These are phyloP conservation scores for Excoecaria agallocha DNA, from an alignment of 345 rosid species.

Conservation along the genomic window DNA sequence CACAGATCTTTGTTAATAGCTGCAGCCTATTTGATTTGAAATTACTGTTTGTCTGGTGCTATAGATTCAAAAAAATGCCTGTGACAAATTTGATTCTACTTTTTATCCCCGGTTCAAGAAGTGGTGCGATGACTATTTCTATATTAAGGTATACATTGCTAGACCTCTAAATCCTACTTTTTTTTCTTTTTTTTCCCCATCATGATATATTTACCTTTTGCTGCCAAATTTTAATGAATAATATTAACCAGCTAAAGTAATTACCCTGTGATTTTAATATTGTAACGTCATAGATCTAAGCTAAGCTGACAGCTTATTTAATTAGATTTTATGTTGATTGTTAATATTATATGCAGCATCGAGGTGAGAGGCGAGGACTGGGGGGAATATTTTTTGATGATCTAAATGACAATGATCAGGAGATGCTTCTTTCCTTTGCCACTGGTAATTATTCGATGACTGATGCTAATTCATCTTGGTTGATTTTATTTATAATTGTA, in stretches of 20 bases:
- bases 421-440: conserved; percentile 89
- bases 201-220: not conserved
- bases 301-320: not conserved
- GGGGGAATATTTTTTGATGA: conserved; percentile 99
- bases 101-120: conserved; percentile 91
- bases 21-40: not conserved
- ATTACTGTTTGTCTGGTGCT: conserved; percentile 7
- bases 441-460: conserved; percentile 53
- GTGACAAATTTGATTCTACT: conserved; percentile 85
- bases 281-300: not conserved
- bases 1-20: not conserved
- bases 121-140: conserved; percentile 97
- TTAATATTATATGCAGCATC: conserved; percentile 58
- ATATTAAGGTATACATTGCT: conserved; percentile 57
- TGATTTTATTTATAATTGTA: not conserved
- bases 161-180: not conserved
- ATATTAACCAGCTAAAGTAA: not conserved
- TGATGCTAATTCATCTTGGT: not conserved
- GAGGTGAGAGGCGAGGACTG: conserved; percentile 90
- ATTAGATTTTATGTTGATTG: conserved; percentile 1
- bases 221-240: not conserved
- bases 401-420: conserved; percentile 84
- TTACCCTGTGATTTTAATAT: not conserved
- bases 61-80: conserved; percentile 73
- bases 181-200: no score